Evolutionary conservation across 495 filamentous ascomycete genomes (phyloP).

Genomic region (Annulohypoxylon maeteangense): DNA sequence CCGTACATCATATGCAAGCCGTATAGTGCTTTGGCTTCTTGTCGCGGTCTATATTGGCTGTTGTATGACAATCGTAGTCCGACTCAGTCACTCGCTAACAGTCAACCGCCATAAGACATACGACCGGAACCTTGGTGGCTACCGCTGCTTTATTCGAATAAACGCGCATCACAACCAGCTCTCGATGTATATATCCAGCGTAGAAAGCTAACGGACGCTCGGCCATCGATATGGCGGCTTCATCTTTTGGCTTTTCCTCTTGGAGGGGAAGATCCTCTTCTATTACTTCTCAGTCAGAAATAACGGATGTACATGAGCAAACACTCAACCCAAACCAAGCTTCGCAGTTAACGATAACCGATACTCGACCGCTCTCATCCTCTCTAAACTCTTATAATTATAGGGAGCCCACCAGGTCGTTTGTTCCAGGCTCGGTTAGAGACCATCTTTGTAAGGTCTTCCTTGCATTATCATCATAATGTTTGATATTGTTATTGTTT

Average conservation of each 20-base stretch:
- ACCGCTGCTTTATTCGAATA: conserved; percentile 19
- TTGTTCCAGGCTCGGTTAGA: conserved; percentile 78
- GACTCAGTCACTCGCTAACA: neutral
- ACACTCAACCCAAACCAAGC: conserved; percentile 32
- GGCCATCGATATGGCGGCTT: conserved; percentile 49
- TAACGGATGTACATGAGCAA: conserved; percentile 39
- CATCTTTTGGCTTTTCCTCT: conserved; percentile 51
- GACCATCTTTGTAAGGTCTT: conserved; percentile 66
- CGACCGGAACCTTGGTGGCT: conserved; percentile 24
- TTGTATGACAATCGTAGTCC: conserved; percentile 24
- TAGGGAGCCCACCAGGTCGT: conserved; percentile 79
- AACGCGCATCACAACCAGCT: conserved; percentile 25
- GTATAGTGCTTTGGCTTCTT: conserved; percentile 13
- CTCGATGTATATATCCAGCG: conserved; percentile 30
- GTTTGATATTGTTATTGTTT: neutral
- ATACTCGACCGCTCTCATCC: conserved; percentile 51
- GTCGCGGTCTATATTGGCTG: conserved; percentile 13
- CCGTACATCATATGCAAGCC: conserved; percentile 7
- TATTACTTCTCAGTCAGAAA: conserved; percentile 46
- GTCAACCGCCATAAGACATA: neutral
- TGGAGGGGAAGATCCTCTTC: conserved; percentile 55
- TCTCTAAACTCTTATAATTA: conserved; percentile 57
- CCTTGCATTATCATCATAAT: neutral
- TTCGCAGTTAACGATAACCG: conserved; percentile 28
- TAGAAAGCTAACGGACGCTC: conserved; percentile 25